A percentile compares a stretch with the other conserved stretches of the same genome.
phyloP scores from a whole-genome alignment of 2,329 filamentous ascomycete species.

The Colletotrichum zoysiae region DNA sequence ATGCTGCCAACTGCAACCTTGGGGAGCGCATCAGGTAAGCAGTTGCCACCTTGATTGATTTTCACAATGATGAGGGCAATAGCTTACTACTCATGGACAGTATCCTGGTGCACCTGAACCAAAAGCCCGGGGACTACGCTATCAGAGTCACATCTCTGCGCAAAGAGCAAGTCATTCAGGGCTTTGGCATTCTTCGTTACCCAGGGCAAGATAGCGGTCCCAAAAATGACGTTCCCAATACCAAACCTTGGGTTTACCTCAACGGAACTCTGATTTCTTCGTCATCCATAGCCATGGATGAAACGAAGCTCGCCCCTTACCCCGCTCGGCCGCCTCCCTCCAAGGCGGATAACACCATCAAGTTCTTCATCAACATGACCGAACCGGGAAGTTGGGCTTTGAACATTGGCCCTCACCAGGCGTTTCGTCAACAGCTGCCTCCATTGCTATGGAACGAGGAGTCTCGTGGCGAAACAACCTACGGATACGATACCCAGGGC shows the following conservation, averaged over 20 bases:
- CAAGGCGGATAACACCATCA: slow-evolving; percentile 27
- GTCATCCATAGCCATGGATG: slow-evolving; percentile 30
- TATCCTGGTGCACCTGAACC: slow-evolving; percentile 22
- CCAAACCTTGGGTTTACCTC: slow-evolving; percentile 28
- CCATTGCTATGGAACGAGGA: slow-evolving; percentile 29
- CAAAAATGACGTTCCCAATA: slow-evolving; percentile 14
- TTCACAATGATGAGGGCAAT: no score
- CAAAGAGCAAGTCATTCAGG: slow-evolving; percentile 31
- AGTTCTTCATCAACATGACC: slow-evolving; percentile 39
- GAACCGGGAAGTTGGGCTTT: slow-evolving; percentile 31
- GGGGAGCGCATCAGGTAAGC: slow-evolving; percentile 31
- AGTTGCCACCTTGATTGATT: accelerated
- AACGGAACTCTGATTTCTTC: slow-evolving; percentile 31
- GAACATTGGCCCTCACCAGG: slow-evolving; percentile 32
- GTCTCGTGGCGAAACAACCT: slow-evolving; percentile 30
- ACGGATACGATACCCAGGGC: slow-evolving; percentile 4
- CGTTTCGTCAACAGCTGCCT: slow-evolving; percentile 33
- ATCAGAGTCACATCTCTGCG: slow-evolving; percentile 27
- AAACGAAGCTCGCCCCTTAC: slow-evolving; percentile 32
- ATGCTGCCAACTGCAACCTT: slow-evolving; percentile 35
- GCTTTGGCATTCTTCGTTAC: slow-evolving; percentile 31
- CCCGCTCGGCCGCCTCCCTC: slow-evolving; percentile 24
- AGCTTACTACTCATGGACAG: background rate
- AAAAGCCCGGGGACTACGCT: slow-evolving; percentile 26
- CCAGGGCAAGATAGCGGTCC: slow-evolving; percentile 9